Evolutionary conservation across 768 basidiomycete genomes (phyloP).

Genomic region (Cantharellus cinnabarinus): DNA sequence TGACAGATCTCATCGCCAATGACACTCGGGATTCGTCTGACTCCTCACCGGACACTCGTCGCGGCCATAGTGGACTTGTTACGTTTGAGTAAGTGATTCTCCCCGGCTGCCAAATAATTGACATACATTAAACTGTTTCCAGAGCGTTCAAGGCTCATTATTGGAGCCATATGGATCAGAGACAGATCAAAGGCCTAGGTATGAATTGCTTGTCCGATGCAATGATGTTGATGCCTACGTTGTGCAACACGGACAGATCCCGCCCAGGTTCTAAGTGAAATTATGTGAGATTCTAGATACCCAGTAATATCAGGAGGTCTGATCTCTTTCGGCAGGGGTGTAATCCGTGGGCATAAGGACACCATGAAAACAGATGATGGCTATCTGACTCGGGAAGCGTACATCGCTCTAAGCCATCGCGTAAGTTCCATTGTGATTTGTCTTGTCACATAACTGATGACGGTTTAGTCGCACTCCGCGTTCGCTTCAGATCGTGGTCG

Average conservation of each 20-base stretch:
- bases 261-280: conserved; percentile 39
- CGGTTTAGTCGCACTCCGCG: conserved; percentile 20
- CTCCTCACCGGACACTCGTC: too few species aligned
- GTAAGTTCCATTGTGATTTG: not conserved
- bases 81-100: not conserved
- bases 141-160: conserved; percentile 29
- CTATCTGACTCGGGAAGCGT: conserved; percentile 25
- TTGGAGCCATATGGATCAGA: conserved; percentile 39
- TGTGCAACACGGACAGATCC: conserved; percentile 25
- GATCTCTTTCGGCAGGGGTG: conserved; percentile 19
- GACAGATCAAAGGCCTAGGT: conserved; percentile 35
- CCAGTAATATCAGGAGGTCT: not conserved
- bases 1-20: not conserved
- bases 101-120: too few species aligned
- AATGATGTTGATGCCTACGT: not conserved
- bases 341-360: conserved; percentile 48
- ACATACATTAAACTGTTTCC: conserved; percentile 21
- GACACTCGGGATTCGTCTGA: not conserved
- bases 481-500: conserved; percentile 30
- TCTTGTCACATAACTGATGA: not conserved
- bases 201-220: conserved; percentile 3
- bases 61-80: too few species aligned
- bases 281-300: conserved; percentile 18
- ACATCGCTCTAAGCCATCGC: conserved; percentile 13
- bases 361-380: conserved; percentile 19